Evolutionary conservation across 164 flowering plant genomes (phyloP).

Genomic region (Umbilicus rupestris): DNA sequence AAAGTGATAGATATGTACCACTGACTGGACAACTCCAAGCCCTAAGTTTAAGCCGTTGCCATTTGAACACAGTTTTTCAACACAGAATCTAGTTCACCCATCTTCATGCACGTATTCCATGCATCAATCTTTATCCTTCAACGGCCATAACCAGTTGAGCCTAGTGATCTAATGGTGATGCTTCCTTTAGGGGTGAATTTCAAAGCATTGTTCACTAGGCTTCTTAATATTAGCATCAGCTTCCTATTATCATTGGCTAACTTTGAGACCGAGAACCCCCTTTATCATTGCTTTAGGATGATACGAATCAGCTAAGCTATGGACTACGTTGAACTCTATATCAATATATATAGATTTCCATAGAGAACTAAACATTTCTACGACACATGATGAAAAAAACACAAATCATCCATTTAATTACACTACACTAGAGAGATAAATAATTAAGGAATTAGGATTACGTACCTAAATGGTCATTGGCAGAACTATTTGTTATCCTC

Average conservation of each 20-base stretch:
- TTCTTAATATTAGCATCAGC: slow-evolving; percentile 49
- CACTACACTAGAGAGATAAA: no score
- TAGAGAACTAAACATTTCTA: no score
- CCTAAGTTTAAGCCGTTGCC: slow-evolving; percentile 85
- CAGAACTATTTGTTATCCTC: no score
- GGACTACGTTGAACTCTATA: no score
- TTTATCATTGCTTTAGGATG: no score
- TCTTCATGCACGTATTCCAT: slow-evolving; percentile 68
- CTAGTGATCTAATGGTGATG: slow-evolving; percentile 29
- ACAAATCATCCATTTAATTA: no score
- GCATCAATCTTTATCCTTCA: slow-evolving; percentile 14
- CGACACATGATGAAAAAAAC: no score
- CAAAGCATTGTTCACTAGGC: slow-evolving; percentile 73
- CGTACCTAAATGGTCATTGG: no score
- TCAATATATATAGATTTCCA: no score
- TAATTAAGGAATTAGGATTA: no score
- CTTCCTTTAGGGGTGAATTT: slow-evolving; percentile 74
- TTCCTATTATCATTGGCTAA: slow-evolving; percentile 44
- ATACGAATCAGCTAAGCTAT: no score
- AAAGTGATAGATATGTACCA: no score
- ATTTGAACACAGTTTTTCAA: slow-evolving; percentile 86
- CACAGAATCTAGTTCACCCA: slow-evolving; percentile 48
- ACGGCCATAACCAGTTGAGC: slow-evolving; percentile 3
- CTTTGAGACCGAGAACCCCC: slow-evolving; percentile 32
- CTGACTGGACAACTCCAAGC: slow-evolving; percentile 73